phyloP scores from a whole-genome alignment of 768 basidiomycete species.

The Leucocoprinus birnbaumii region DNA sequence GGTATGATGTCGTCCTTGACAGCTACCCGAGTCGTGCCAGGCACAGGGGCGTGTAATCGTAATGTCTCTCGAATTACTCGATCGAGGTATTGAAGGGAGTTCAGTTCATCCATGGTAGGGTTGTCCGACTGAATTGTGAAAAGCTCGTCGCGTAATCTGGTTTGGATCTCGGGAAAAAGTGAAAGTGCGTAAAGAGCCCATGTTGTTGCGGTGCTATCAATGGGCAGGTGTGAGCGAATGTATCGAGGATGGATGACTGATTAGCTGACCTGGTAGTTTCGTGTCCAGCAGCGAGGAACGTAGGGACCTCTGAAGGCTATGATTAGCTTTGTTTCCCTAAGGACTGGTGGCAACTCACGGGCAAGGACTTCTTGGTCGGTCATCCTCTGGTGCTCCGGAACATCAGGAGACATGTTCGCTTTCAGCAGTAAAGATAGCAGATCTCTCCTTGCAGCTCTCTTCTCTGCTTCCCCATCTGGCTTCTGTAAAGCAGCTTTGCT shows the following conservation, averaged over 20 bases:
- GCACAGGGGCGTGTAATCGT: slow-evolving; percentile 53
- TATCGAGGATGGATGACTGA: background rate
- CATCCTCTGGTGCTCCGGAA: slow-evolving; percentile 51
- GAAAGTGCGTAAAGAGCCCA: slow-evolving; percentile 63
- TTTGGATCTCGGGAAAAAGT: slow-evolving; percentile 45
- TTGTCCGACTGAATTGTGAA: slow-evolving; percentile 46
- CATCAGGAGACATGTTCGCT: slow-evolving; percentile 63
- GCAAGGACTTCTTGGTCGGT: slow-evolving; percentile 60
- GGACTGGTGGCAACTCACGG: no score
- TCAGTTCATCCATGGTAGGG: slow-evolving; percentile 69
- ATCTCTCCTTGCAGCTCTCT: slow-evolving; percentile 41
- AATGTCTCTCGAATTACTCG: slow-evolving; percentile 58
- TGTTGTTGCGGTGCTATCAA: slow-evolving; percentile 40
- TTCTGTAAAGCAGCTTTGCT: slow-evolving; percentile 40
- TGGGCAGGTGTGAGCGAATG: background rate
- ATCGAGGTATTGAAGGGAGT: slow-evolving; percentile 67
- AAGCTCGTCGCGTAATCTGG: slow-evolving; percentile 58
- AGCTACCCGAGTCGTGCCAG: slow-evolving; percentile 38
- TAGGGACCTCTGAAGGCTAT: slow-evolving; percentile 59
- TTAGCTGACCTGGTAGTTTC: slow-evolving; percentile 47
- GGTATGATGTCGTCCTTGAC: slow-evolving; percentile 53
- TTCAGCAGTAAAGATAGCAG: slow-evolving; percentile 57
- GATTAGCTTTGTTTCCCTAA: no score
- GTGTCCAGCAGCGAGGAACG: slow-evolving; percentile 58
- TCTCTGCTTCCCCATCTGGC: slow-evolving; percentile 26